Base-by-base conservation (phyloP, 805 yeast species). In the Tetrapisispora phaffii region DNA sequence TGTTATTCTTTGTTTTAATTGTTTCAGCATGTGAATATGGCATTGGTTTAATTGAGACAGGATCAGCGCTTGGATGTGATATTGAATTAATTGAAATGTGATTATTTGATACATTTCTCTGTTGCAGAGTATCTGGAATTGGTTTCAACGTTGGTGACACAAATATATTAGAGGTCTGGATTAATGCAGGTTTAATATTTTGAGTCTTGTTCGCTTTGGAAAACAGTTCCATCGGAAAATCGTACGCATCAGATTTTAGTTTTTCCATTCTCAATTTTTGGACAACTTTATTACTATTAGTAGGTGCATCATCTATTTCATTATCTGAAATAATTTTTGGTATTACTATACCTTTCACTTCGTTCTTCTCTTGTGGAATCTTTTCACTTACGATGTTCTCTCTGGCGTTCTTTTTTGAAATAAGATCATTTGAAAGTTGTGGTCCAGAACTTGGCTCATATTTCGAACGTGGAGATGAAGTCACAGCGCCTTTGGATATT, bases 171-270 rank as follows among this genome's bases (percentile, higher is more conserved):
- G 19, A 19, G 26, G 17, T 2, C 51, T 50, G 50, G 7, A 63
- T 52, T 17, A 54, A 47, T 5, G 56, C 75, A 37, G 59, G 72
- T 50, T 51, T 73, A 53, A 54, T 74, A 65, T 59, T 69, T 49
- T 45, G 66, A 35, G 52, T 52, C 33, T 54, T 57, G 49, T 43
- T 52, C 54, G 55, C 68, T 21, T 66, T 68, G 1, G 72, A 64
- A 13, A 81, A 63, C 39, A 83, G 58, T 34, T 70, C 77, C 17
- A 69, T 64, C 1, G 90, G 90, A 55, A 83, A 81, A 55, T 83
- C 90, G 54, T 81, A 83, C 0, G 88, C 86, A 62, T 82, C 87
- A 15, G 80, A 74, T 57, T 77, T 80, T 54, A 74, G 73, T 59
- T 80, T 79, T 35, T 68, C 67, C n/a, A 61, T 63, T 40, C 66